phyloP scores from a whole-genome alignment of 2,329 filamentous ascomycete genomes.

The Hyphodiscus sp. region DNA sequence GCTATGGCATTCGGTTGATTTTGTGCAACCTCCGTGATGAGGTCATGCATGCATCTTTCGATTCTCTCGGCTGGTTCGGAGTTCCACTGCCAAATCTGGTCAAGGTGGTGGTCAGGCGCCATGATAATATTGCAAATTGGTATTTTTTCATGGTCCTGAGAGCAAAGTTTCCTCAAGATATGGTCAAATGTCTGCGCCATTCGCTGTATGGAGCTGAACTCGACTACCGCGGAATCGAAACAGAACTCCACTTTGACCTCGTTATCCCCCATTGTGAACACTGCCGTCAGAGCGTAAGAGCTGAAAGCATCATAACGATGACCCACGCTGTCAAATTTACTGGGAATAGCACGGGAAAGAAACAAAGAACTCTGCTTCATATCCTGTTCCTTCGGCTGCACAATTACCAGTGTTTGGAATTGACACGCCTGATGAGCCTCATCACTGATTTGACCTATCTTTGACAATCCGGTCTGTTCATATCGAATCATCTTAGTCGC shows the following conservation, averaged over 20 bases:
- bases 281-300: conserved; percentile 14
- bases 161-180: conserved; percentile 15
- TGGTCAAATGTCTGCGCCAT: conserved; percentile 9
- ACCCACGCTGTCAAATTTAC: background rate
- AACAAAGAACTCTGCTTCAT: no score
- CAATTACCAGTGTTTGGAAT: conserved; percentile 6
- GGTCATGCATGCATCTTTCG: conserved; percentile 41
- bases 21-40: background rate
- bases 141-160: background rate
- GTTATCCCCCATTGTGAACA: conserved; percentile 4
- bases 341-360: background rate
- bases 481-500: conserved; percentile 1
- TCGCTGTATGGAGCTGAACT: conserved; percentile 2
- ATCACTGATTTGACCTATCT: background rate
- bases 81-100: background rate
- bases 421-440: conserved; percentile 2
- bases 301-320: conserved; percentile 6
- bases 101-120: background rate
- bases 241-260: conserved; percentile 7
- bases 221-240: conserved; percentile 8
- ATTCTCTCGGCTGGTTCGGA: background rate
- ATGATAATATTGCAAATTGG: background rate
- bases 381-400: conserved; percentile 3
- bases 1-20: conserved; percentile 30
- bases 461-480: conserved; percentile 4